Evolutionary conservation across 306 rosid genomes (phyloP).

Genomic region (Inga oerstediana): DNA sequence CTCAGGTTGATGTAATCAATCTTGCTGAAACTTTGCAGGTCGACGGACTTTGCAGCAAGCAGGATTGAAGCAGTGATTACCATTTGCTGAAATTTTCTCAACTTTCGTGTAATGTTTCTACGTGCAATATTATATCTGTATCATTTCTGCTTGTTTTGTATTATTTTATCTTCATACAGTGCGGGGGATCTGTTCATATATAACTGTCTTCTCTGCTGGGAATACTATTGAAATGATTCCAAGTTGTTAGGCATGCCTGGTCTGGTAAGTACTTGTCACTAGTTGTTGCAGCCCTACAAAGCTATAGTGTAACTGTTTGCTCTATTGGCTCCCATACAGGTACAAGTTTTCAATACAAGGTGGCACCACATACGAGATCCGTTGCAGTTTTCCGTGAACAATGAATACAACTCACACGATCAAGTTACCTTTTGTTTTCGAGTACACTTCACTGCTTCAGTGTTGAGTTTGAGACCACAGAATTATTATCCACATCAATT

Average conservation of each 20-base stretch:
- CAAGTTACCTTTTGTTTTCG: neutral
- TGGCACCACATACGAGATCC: constrained; percentile 1
- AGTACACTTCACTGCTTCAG: neutral
- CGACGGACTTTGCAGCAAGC: neutral
- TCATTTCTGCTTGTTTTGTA: neutral
- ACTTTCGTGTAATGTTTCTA: constrained; percentile 3
- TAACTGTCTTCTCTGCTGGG: constrained; percentile 11
- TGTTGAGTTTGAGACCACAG: neutral
- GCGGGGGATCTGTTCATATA: neutral
- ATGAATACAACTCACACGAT: neutral
- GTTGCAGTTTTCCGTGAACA: neutral
- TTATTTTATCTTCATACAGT: constrained; percentile 8
- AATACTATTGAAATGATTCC: neutral
- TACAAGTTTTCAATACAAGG: neutral
- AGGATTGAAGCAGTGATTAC: neutral
- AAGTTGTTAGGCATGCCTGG: neutral
- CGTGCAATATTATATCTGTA: neutral
- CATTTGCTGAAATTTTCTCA: neutral
- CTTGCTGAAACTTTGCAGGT: constrained; percentile 9
- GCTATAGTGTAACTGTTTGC: neutral
- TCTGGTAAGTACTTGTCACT: neutral
- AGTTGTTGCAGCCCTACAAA: neutral
- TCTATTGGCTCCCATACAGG: neutral
- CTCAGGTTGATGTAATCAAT: neutral
- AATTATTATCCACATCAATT: neutral